Evolutionary conservation across 2,329 filamentous ascomycete genomes (phyloP).

Genomic region (Sarocladium brachiariae): DNA sequence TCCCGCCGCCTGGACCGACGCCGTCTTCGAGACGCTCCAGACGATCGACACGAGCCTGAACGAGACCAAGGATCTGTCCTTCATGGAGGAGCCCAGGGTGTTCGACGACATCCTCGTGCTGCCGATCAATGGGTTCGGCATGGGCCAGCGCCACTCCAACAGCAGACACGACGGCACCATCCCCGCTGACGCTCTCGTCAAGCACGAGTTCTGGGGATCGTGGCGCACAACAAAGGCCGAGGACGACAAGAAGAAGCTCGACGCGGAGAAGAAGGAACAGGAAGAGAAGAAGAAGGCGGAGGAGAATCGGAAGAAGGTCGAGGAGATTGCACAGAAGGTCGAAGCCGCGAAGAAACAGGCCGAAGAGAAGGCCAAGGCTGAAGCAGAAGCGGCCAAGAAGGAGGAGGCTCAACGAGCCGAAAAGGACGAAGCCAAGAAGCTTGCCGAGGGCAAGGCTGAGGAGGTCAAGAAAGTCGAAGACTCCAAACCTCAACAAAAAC

Average conservation of each 20-base stretch:
- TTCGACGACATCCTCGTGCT: slow-evolving; percentile 18
- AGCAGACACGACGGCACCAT: slow-evolving; percentile 21
- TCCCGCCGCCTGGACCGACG: slow-evolving; percentile 23
- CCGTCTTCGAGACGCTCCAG: slow-evolving; percentile 21
- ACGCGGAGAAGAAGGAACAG: slow-evolving; percentile 7
- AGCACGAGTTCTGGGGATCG: slow-evolving; percentile 18
- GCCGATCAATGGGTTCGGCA: slow-evolving; percentile 22
- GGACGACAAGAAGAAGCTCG: background rate
- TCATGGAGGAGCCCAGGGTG: slow-evolving; percentile 11
- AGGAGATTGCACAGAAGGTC: background rate
- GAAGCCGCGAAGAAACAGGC: background rate
- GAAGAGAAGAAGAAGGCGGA: background rate
- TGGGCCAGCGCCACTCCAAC: slow-evolving; percentile 21
- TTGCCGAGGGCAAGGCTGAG: background rate
- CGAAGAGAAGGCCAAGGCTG: background rate
- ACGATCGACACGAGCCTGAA: slow-evolving; percentile 15
- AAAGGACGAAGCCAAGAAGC: background rate
- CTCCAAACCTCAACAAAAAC: too few relatives aligned
- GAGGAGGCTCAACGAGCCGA: background rate
- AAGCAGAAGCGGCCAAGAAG: background rate
- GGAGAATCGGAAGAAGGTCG: background rate
- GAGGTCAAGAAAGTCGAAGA: background rate
- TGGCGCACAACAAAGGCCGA: slow-evolving; percentile 12
- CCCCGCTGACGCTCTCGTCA: slow-evolving; percentile 19
- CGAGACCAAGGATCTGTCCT: slow-evolving; percentile 4